Conservation (phyloP, 208 protist species). For the Naegleria lovaniensis region DNA sequence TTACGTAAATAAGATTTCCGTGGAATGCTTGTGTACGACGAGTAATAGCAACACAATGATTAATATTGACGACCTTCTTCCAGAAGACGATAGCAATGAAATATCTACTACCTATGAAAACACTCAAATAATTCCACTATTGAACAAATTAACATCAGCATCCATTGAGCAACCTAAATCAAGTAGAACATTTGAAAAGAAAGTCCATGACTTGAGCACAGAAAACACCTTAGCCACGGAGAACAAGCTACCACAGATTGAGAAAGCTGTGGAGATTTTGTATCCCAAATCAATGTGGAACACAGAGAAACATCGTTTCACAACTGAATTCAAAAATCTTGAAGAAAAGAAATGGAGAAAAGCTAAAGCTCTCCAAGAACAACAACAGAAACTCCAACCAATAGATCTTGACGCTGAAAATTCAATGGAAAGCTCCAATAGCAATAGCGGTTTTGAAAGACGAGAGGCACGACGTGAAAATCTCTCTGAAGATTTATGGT, state of each 20-base stretch:
- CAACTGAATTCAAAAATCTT: not conserved
- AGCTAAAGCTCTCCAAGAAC: not conserved
- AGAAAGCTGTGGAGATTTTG: not conserved
- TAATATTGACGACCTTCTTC: not conserved
- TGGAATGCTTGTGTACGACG: not conserved
- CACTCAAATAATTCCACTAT: not conserved
- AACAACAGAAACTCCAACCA: not conserved
- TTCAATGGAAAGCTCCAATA: not conserved
- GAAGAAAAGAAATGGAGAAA: not conserved
- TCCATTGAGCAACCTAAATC: not conserved
- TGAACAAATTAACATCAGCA: not conserved
- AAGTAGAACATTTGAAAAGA: not conserved
- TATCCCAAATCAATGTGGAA: not conserved
- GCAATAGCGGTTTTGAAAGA: not conserved
- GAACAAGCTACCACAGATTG: not conserved
- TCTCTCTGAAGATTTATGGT: not conserved
- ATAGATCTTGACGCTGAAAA: not conserved
- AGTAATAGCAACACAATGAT: not conserved
- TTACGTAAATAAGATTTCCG: not conserved
- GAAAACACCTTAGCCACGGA: too few relatives aligned
- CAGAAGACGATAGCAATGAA: not conserved
- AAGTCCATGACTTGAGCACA: too few relatives aligned
- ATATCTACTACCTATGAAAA: not conserved
- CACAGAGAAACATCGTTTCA: too few relatives aligned
- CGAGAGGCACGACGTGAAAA: not conserved